These are phyloP conservation scores for Russula sp. DNA, from an alignment of 768 basidiomycete genomes.

Conservation along the genomic window DNA sequence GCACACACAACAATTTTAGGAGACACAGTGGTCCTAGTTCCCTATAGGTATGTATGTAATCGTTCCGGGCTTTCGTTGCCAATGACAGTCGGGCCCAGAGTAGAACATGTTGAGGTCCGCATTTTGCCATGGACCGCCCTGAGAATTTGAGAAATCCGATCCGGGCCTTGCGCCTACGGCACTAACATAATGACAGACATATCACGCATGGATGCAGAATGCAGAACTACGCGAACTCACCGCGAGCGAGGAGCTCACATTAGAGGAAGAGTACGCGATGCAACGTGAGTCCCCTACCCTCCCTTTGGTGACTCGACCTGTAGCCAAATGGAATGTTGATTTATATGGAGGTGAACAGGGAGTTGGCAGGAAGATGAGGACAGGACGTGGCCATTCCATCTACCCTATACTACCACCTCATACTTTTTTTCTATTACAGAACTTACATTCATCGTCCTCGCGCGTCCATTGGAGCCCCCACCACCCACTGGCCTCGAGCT, in stretches of 20 bases:
- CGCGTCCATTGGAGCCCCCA: constrained; percentile 31
- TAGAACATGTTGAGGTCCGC: constrained; percentile 42
- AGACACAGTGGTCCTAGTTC: constrained; percentile 66
- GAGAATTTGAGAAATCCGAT: not conserved
- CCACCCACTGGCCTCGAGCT: not conserved
- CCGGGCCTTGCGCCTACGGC: not conserved
- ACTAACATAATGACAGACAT: constrained; percentile 45
- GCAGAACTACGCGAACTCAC: constrained; percentile 68
- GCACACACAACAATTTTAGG: constrained; percentile 60
- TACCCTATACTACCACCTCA: not conserved
- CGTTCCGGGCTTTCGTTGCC: not conserved
- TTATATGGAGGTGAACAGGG: constrained; percentile 35
- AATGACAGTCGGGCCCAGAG: not conserved
- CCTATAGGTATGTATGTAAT: constrained; percentile 51
- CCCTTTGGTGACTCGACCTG: not conserved
- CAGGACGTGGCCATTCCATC: constrained; percentile 39
- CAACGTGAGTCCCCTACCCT: constrained; percentile 49
- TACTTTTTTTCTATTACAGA: constrained; percentile 36
- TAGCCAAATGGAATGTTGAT: not conserved
- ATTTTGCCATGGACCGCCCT: not conserved
- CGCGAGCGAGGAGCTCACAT: constrained; percentile 74
- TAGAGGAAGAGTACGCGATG: constrained; percentile 86
- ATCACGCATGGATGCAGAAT: constrained; percentile 85
- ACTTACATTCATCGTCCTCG: constrained; percentile 85
- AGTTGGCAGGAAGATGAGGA: constrained; percentile 87